phyloP scores from a whole-genome alignment of 2,329 filamentous ascomycete species.

The Fusarium equiseti region DNA sequence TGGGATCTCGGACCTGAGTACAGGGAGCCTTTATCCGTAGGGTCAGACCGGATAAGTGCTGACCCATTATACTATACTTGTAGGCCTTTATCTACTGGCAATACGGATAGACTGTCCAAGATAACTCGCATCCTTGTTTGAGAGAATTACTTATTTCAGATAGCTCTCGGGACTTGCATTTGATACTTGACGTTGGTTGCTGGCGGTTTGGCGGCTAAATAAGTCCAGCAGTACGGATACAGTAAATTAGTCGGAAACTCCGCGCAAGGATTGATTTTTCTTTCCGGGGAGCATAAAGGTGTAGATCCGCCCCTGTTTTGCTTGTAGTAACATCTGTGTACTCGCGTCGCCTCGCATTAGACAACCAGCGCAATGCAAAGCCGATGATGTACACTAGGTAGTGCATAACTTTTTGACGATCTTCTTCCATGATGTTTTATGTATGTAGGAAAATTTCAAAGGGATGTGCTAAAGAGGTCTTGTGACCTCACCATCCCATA shows the following conservation, averaged over 20 bases:
- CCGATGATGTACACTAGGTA: constrained; percentile 20
- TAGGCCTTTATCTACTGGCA: constrained; percentile 9
- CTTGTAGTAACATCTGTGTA: neutral
- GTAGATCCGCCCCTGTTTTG: constrained; percentile 15
- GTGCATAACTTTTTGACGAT: neutral
- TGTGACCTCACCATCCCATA: constrained; percentile 38
- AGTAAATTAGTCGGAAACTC: constrained; percentile 27
- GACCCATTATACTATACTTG: neutral
- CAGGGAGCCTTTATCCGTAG: constrained; percentile 4
- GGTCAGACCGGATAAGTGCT: constrained; percentile 25
- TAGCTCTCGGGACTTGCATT: neutral
- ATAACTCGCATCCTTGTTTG: neutral
- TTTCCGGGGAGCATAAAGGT: constrained; percentile 22
- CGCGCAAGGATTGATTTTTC: constrained; percentile 20
- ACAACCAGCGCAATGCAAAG: constrained; percentile 1
- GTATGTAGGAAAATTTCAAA: constrained; percentile 6
- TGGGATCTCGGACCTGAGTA: constrained; percentile 20
- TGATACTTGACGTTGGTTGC: neutral
- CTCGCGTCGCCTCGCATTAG: neutral
- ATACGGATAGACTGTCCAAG: neutral
- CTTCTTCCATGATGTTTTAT: neutral
- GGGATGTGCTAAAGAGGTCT: constrained; percentile 17
- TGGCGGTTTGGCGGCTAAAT: constrained; percentile 24
- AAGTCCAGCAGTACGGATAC: constrained; percentile 3
- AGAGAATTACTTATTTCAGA: neutral